Base-by-base conservation (phyloP, 108 stramenopile genomes). In the Aurantiochytrium sp. region DNA sequence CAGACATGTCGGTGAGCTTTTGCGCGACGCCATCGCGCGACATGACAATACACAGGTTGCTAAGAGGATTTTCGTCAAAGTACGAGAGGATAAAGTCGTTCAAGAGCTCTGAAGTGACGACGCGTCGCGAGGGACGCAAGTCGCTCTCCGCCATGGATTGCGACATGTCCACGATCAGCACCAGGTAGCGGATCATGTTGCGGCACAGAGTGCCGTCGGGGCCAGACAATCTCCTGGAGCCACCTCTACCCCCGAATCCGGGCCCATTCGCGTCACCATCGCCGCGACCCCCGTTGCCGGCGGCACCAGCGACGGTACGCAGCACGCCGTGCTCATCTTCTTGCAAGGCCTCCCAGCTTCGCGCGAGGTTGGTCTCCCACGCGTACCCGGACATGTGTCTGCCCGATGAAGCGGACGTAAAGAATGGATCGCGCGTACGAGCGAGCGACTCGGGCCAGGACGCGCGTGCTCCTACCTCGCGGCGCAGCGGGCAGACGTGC, bases 1-100 rank as follows among this genome's bases (percentile, higher is more conserved):
- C 90, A 5, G 90, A 90, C 64, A 90, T 58, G 88, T 90, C 90
- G 29, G 90, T 28, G 35, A 87, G 25, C 88, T 88, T 90, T 29
- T 90, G 71, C 29, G 90, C 90, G n/a, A 58, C 35, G 44, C 88
- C 55, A 21, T 88, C 60, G 5, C 88, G 19, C 14, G 88, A 88
- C 19, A 88, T 43, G n/a, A 71, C 58, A 14, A 90, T 45, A 16
- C 83, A 25, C 59, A 90, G 35, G 49, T 72, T 87, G 42, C 53
- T 58, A 2, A 90, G 87, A 12, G 90, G 90, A 43, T 90, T 90
- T 44, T 90, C 87, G 43, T 90, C 90, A 43, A 87, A 88, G 72
- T 60, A 90, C 25, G 59, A 8, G 47, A 51, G 44, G 21, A 90
- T 59, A 25, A 90, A 90, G 16, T 90, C 58, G 29, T 88, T 29